Evolutionary conservation across 129 eudicot genomes (phyloP), one percentile per base, ranked within the genome.

Genomic region (Saussurea involucrata): DNA sequence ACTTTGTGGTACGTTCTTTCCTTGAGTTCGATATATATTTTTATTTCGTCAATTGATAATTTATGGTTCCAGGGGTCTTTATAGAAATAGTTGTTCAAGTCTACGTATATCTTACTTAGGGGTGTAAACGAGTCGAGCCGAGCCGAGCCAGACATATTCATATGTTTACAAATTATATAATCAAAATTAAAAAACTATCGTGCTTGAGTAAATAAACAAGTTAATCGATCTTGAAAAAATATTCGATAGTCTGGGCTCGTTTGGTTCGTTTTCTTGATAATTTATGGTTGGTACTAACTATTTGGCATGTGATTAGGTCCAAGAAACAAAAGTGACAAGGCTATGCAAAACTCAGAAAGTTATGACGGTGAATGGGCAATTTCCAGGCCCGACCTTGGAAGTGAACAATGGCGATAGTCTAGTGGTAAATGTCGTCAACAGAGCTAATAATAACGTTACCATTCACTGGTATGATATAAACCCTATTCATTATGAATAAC

Each of bases 341-440:
- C 88, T 95, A 71, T 95, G 98, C 92, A 88, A 82, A 42, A 89
- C 92, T 12, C 87, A 78, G 67, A 89, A 74, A 71, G 67, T 83
- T 25, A 88, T 95, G 33, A 95, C 97, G 6, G 98, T 95, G 28
- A 95, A 95, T 58, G 98, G 98, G 67, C 91, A 91, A 77, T 85
- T 70, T 27, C 98, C 98, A 0, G 97, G 98, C 34, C 98, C 98
- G 7, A 92, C 96, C 34, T 79, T 95, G 87, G 98, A 91, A 75
- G 93, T 89, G 11, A 83, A 86, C 75, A 84, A 92, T n/a, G 97
- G 98, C 18, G 98, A 95, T 73, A 85, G 88, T 37, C 81, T 95
- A 61, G 98, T 87, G 78, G 66, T 95, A 81, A 91, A 89, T 15
- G 98, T 95, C 37, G 85, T 79, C 61, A 95, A 95, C 77, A 86